A percentile compares a stretch with the other conserved stretches of the same genome.
These are phyloP conservation scores for Gymnopilus junonius DNA, from an alignment of 768 basidiomycete species.

Conservation along the genomic window DNA sequence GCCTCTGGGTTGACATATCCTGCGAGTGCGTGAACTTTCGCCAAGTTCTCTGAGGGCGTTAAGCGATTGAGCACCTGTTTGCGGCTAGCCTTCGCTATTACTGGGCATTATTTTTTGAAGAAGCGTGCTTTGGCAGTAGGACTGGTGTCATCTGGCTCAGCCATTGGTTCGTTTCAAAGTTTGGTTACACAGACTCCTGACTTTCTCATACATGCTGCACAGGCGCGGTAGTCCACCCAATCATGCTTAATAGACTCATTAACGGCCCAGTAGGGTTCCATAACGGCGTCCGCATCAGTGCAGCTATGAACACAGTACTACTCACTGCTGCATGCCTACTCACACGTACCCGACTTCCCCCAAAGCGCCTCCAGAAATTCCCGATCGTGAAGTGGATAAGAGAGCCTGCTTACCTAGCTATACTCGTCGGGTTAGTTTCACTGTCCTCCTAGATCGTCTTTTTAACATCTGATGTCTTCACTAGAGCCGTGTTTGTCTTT, in stretches of 20 bases:
- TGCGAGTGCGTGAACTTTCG: constrained; percentile 29
- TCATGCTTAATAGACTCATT: constrained; percentile 58
- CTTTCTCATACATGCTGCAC: neutral
- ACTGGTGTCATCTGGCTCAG: constrained; percentile 39
- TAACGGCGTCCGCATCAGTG: constrained; percentile 43
- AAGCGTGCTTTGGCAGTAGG: constrained; percentile 55
- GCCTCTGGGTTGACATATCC: constrained; percentile 51
- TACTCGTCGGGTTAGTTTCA: constrained; percentile 1
- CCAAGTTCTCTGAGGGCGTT: neutral
- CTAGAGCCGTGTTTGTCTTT: constrained; percentile 32
- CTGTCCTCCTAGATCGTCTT: neutral
- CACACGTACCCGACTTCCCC: constrained; percentile 40
- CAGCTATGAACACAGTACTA: constrained; percentile 18
- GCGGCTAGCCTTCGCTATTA: neutral
- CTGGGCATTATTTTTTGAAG: constrained; percentile 33
- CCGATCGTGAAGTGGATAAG: constrained; percentile 11
- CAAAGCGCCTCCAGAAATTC: constrained; percentile 23
- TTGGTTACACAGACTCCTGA: neutral
- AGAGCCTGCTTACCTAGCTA: constrained; percentile 2
- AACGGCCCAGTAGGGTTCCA: constrained; percentile 39
- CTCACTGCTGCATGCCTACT: constrained; percentile 31
- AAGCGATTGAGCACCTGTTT: constrained; percentile 11
- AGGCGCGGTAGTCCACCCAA: constrained; percentile 60
- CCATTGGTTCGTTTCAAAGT: constrained; percentile 26
- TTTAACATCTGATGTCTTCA: neutral